Evolutionary conservation across 2,329 filamentous ascomycete genomes (phyloP), one percentile per base, ranked within the genome.

Genomic region (Fusarium scirpi): DNA sequence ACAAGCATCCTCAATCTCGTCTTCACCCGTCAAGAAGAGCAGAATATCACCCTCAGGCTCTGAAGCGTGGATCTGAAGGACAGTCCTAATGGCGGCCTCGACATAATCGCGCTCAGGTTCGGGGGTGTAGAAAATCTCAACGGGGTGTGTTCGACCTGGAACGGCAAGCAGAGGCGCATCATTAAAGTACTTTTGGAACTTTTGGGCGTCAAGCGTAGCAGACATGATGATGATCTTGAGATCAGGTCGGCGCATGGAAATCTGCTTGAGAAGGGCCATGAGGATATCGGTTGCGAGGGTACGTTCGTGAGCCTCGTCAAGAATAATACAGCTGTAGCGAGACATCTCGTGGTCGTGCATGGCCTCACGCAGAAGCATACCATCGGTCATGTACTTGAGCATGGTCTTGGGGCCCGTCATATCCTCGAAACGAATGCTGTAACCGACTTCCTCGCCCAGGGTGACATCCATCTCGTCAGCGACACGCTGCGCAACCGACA

Each of bases 211-310:
- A 58, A 99, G 88, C 12, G 96, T 99, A 65, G 96, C 96, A 78
- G 95, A 98, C 90, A 98, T 99, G 86, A 99, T 96, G 78, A 99
- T 96, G 77, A 99, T 93, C 85, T 99, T 99, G 76, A 99, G 86
- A 80, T 99, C 96, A 6, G 93, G 88, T 63, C 96, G 88, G 76
- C 94, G 89, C 74, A 86, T 82, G 34, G 94, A 90, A 44, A 98
- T 91, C 78, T 97, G 93, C 84, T 99, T 99, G 66, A 99, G 85
- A 63, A 99, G 86, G 59, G 94, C 96, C 92, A 99, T 98, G 62
- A 99, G 86, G 69, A 99, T 96, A 85, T 99, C 96, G 11, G 97
- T 99, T 24, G 95, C 94, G 67, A 99, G 90, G 0, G 96, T 99
- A 80, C 97, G 90, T 82, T 99, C 96, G 89, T 99, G 96, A 58